These are phyloP conservation scores for Curvularia eragrostidis DNA, from an alignment of 2,329 filamentous ascomycete species.

Conservation along the genomic window DNA sequence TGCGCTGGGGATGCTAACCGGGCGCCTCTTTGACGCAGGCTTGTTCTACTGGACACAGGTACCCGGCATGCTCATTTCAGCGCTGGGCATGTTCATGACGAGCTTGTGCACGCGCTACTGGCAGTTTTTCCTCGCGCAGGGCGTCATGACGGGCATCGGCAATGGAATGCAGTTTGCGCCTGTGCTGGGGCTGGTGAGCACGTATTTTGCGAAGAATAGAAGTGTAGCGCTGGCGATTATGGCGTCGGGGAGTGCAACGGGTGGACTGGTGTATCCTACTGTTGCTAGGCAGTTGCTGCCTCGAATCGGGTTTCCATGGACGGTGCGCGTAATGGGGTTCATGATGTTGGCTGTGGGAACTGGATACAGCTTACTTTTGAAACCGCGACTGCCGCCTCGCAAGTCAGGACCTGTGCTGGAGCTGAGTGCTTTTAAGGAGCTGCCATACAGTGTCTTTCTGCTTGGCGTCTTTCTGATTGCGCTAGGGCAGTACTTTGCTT, in stretches of 20 bases:
- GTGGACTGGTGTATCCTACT: slow-evolving; percentile 69
- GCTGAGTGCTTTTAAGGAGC: slow-evolving; percentile 51
- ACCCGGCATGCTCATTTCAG: slow-evolving; percentile 53
- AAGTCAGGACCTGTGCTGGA: slow-evolving; percentile 54
- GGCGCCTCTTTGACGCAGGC: slow-evolving; percentile 60
- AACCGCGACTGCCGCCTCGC: slow-evolving; percentile 53
- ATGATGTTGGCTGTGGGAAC: slow-evolving; percentile 59
- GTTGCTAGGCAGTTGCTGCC: slow-evolving; percentile 62
- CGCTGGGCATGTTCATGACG: slow-evolving; percentile 61
- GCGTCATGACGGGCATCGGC: slow-evolving; percentile 43
- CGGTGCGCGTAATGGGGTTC: slow-evolving; percentile 67
- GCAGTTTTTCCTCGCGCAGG: slow-evolving; percentile 53
- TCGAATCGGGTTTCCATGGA: slow-evolving; percentile 68
- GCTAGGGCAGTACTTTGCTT: slow-evolving; percentile 52
- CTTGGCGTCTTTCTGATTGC: slow-evolving; percentile 44
- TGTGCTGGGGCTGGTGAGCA: slow-evolving; percentile 46
- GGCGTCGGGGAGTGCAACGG: slow-evolving; percentile 66
- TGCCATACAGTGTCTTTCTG: slow-evolving; percentile 50
- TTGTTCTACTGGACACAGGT: slow-evolving; percentile 56
- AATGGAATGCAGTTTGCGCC: slow-evolving; percentile 48
- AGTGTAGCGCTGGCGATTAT: slow-evolving; percentile 66
- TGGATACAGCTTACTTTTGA: slow-evolving; percentile 49
- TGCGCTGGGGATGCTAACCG: slow-evolving; percentile 59
- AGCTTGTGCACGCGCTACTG: slow-evolving; percentile 58
- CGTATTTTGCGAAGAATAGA: slow-evolving; percentile 67